These are phyloP conservation scores for Arthrobotrys sphaeroides DNA, from an alignment of 2,329 filamentous ascomycete genomes.

Conservation along the genomic window DNA sequence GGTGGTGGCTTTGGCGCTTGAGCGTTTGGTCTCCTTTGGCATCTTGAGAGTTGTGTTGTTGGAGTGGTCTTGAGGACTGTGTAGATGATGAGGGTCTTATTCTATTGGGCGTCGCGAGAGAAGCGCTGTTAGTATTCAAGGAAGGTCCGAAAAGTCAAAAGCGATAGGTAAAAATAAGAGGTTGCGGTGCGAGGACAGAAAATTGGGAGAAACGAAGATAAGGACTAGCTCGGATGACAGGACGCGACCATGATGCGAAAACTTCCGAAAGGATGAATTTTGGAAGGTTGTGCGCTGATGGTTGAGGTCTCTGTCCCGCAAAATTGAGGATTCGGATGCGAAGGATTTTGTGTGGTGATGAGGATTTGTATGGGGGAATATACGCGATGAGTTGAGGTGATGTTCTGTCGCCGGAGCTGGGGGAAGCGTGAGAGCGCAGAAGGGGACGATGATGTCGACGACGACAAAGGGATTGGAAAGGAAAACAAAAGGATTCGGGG, in stretches of 20 bases:
- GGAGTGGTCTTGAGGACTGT: conserved; percentile 14
- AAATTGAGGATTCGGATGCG: neutral
- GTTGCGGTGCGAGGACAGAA: conserved; percentile 8
- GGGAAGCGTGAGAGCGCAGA: conserved; percentile 3
- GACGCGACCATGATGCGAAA: conserved; percentile 26
- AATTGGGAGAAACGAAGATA: conserved; percentile 24
- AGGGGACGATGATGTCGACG: conserved; percentile 45
- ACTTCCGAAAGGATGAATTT: conserved; percentile 23
- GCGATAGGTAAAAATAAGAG: neutral
- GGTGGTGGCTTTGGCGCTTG: conserved; percentile 26
- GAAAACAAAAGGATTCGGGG: conserved; percentile 44
- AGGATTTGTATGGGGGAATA: conserved; percentile 31
- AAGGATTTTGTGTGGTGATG: conserved; percentile 24
- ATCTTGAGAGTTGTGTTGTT: conserved; percentile 50
- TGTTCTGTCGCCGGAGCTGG: too few species aligned
- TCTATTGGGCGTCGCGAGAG: conserved; percentile 45
- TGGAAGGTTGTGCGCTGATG: conserved; percentile 11
- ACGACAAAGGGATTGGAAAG: conserved; percentile 38
- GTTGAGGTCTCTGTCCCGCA: too few species aligned
- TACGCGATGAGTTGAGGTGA: conserved; percentile 52
- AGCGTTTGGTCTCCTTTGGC: conserved; percentile 41
- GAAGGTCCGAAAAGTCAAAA: neutral
- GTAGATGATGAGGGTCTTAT: conserved; percentile 31
- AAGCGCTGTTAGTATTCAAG: conserved; percentile 4
- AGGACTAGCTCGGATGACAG: neutral